Percentiles rank a stretch among this genome's conserved stretches.
These are phyloP conservation scores for Ceratobasidium sp. DNA, from an alignment of 1,284 basidiomycete species.

Conservation along the genomic window DNA sequence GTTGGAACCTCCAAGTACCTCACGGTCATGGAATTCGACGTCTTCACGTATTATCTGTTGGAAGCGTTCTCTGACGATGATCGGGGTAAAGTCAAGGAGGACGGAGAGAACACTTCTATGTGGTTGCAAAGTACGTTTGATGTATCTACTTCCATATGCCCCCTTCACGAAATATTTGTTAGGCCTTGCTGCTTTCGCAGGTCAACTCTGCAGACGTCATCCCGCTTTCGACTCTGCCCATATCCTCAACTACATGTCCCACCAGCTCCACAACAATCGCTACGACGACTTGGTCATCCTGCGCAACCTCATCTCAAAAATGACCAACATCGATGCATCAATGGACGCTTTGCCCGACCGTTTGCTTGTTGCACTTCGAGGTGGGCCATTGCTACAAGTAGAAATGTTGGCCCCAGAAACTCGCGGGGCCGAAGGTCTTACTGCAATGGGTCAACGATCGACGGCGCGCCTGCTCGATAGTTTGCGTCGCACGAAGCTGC, in stretches of 20 bases:
- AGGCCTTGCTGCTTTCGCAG: conserved; percentile 91
- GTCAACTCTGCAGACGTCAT: conserved; percentile 81
- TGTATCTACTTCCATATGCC: conserved; percentile 17
- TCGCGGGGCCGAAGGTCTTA: conserved; percentile 60
- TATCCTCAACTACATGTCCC: conserved; percentile 87
- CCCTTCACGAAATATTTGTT: conserved; percentile 37
- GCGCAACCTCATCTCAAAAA: conserved; percentile 90
- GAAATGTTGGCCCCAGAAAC: conserved; percentile 79
- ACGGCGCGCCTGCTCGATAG: conserved; percentile 30
- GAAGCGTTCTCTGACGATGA: conserved; percentile 86
- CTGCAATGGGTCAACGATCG: conserved; percentile 16
- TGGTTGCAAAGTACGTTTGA: conserved; percentile 88
- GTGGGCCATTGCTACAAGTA: conserved; percentile 83
- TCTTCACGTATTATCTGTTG: conserved; percentile 85
- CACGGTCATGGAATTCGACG: conserved; percentile 91
- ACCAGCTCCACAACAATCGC: conserved; percentile 83
- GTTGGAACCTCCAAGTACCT: conserved; percentile 90
- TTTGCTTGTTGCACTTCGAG: conserved; percentile 87
- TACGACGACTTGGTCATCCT: conserved; percentile 90
- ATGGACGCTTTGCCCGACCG: conserved; percentile 85
- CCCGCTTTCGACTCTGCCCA: conserved; percentile 76
- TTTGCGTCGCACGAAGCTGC: conserved; percentile 28
- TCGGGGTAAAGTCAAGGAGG: conserved; percentile 85
- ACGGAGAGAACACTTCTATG: conserved; percentile 88
- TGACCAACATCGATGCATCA: conserved; percentile 87